Conservation (phyloP, 1,284 basidiomycete genomes). For the Cryptococcus deneoformans region DNA sequence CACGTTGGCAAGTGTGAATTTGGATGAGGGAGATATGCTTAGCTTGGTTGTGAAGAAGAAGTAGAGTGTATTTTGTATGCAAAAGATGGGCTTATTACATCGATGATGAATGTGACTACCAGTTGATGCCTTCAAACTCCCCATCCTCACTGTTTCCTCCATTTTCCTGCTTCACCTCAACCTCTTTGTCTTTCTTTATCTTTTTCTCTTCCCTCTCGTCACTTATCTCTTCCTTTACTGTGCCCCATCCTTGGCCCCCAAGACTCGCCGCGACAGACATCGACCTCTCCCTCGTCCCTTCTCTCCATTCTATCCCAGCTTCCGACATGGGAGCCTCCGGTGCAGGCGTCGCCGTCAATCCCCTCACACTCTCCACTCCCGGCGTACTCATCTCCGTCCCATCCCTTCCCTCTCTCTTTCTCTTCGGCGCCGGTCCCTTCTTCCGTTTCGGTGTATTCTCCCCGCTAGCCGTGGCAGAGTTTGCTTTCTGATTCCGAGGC, state of each 20-base stretch:
- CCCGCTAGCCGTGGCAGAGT: neutral
- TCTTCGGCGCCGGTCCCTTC: neutral
- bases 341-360: neutral
- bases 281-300: neutral
- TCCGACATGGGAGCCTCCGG: neutral
- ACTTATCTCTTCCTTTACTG: neutral
- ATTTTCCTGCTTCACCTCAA: neutral
- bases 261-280: neutral
- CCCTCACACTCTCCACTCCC: neutral
- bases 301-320: neutral
- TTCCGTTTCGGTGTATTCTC: neutral
- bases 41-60: constrained; percentile 70
- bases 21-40: constrained; percentile 82
- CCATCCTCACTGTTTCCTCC: neutral
- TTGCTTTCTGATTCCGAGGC: neutral
- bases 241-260: neutral
- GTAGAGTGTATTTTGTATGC: constrained; percentile 16
- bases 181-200: constrained; percentile 4
- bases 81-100: neutral
- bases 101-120: neutral
- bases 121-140: neutral
- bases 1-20: constrained; percentile 78
- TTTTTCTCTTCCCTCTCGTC: neutral
- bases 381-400: neutral
- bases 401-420: neutral